These are phyloP conservation scores for Dendrobium chrysotoxum DNA, from an alignment of 106 monocot species.

Conservation along the genomic window DNA sequence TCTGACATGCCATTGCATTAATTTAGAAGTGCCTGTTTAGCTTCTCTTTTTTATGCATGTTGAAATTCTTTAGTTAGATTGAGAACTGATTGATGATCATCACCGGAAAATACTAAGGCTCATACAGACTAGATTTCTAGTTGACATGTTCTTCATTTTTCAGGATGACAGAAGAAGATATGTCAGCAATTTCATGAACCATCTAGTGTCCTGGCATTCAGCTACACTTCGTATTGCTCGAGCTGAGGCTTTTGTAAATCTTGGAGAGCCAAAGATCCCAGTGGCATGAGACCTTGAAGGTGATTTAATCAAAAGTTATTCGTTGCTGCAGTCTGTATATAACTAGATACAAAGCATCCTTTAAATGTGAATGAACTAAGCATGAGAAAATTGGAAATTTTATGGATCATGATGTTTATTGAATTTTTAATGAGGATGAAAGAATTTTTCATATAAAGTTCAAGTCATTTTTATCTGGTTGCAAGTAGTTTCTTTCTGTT, in stretches of 20 bases:
- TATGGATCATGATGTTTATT: neutral
- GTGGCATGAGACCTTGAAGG: constrained; percentile 31
- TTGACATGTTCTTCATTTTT: neutral
- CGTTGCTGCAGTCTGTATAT: neutral
- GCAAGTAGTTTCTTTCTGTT: neutral
- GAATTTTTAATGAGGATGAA: no score
- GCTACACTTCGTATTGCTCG: constrained; percentile 60
- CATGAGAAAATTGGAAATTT: neutral
- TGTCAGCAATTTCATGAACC: constrained; percentile 66
- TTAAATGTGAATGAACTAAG: neutral
- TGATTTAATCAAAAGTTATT: neutral
- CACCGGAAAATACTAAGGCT: neutral
- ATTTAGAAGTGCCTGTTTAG: no score
- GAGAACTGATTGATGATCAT: neutral
- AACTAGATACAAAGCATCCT: neutral
- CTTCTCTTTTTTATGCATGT: neutral
- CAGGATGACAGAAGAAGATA: constrained; percentile 75
- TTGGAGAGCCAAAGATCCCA: constrained; percentile 91
- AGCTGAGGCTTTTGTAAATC: constrained; percentile 90
- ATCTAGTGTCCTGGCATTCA: constrained; percentile 88
- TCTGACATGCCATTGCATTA: no score
- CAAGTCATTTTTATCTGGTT: neutral
- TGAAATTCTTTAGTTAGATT: neutral
- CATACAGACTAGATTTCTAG: neutral
- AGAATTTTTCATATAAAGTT: neutral